A percentile compares a stretch with the other conserved stretches of the same genome.
Evolutionary conservation across 768 basidiomycete genomes (phyloP).

Genomic region (Infundibulicybe gibba): DNA sequence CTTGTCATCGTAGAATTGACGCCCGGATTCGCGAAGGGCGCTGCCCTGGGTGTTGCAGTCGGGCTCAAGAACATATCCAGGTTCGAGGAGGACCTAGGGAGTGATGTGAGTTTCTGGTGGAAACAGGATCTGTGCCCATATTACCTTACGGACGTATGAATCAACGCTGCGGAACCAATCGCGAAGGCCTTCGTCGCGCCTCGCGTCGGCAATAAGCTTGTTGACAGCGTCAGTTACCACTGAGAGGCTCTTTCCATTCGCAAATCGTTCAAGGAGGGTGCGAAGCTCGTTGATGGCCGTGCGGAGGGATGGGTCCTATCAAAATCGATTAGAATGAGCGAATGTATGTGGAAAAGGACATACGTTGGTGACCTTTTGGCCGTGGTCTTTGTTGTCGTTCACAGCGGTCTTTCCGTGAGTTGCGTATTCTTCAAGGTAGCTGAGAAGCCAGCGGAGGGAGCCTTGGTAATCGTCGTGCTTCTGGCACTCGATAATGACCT

Average conservation of each 20-base stretch:
- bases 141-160: conserved; percentile 59
- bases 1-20: conserved; percentile 69
- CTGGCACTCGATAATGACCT: conserved; percentile 90
- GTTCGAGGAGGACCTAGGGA: conserved; percentile 63
- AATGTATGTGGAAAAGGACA: conserved; percentile 5
- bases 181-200: conserved; percentile 69
- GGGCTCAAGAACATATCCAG: conserved; percentile 84
- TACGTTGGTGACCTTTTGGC: conserved; percentile 20
- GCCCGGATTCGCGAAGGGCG: conserved; percentile 65
- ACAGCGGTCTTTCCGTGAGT: conserved; percentile 36
- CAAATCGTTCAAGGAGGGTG: conserved; percentile 88
- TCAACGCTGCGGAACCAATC: conserved; percentile 69
- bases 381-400: conserved; percentile 15
- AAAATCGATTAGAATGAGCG: neutral
- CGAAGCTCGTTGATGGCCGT: conserved; percentile 62
- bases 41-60: conserved; percentile 63
- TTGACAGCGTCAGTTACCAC: conserved; percentile 67
- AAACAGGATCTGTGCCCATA: neutral
- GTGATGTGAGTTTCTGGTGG: neutral
- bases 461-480: conserved; percentile 89
- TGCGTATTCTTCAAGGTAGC: conserved; percentile 59
- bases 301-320: conserved; percentile 54
- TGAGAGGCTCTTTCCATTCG: conserved; percentile 66
- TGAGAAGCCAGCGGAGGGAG: conserved; percentile 70
- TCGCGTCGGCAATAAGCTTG: conserved; percentile 69